Conservation (phyloP, 2,329 filamentous ascomycete species). For the Sporothrix dimorphospora region DNA sequence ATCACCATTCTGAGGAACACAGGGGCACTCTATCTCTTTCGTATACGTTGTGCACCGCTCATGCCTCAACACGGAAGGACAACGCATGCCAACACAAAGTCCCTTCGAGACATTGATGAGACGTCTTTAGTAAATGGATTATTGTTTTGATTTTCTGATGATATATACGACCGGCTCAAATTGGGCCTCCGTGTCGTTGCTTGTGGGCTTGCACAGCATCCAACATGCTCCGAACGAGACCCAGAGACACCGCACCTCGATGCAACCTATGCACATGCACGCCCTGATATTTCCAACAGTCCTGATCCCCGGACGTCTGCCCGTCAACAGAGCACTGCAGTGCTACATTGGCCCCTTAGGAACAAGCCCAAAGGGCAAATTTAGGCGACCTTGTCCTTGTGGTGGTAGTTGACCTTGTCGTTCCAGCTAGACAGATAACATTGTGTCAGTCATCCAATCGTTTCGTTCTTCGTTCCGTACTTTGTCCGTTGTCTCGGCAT, state of each 20-base stretch:
- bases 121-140: neutral
- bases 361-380: neutral
- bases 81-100: neutral
- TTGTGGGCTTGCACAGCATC: neutral
- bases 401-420: constrained; percentile 92
- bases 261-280: constrained; percentile 12
- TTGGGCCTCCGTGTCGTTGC: neutral
- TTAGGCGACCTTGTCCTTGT: constrained; percentile 71
- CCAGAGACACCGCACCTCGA: neutral
- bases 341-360: neutral
- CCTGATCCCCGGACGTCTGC: neutral
- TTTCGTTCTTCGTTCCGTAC: too few relatives aligned
- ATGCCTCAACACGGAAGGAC: too few relatives aligned
- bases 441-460: constrained; percentile 19
- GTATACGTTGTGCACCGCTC: neutral
- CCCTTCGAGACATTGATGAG: neutral
- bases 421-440: constrained; percentile 74
- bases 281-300: neutral
- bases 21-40: neutral
- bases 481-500: neutral
- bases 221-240: neutral
- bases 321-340: constrained; percentile 12
- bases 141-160: constrained; percentile 4
- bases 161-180: constrained; percentile 4
- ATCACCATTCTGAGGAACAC: neutral